A percentile compares a stretch with the other conserved stretches of the same genome.
These are phyloP conservation scores for Zopfochytrium polystomum DNA, from an alignment of 371 early-diverging fungal genomes.

Conservation along the genomic window DNA sequence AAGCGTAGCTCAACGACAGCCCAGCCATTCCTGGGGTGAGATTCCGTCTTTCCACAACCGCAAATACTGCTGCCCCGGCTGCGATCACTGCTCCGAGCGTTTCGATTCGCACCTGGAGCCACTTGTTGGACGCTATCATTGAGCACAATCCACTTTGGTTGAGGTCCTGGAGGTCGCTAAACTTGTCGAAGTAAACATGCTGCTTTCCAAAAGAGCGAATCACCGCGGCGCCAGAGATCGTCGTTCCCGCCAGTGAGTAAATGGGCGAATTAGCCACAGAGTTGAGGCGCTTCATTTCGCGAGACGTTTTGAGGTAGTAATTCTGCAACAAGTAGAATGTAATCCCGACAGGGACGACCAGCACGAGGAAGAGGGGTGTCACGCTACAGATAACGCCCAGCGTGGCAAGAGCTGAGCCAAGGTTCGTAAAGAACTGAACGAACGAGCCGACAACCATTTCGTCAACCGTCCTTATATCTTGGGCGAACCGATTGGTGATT, in stretches of 20 bases:
- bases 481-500: conserved; percentile 22
- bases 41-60: conserved; percentile 42
- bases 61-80: conserved; percentile 24
- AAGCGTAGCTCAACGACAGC: conserved; percentile 35
- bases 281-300: conserved; percentile 45
- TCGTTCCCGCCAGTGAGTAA: conserved; percentile 36
- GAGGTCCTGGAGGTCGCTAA: conserved; percentile 53
- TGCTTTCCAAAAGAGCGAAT: conserved; percentile 66
- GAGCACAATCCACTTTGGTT: conserved; percentile 59
- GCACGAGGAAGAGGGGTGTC: conserved; percentile 18
- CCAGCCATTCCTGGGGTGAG: conserved; percentile 30
- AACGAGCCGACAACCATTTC: conserved; percentile 50
- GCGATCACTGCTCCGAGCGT: conserved; percentile 30
- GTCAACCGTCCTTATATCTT: conserved; percentile 36
- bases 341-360: conserved; percentile 32
- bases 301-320: conserved; percentile 34
- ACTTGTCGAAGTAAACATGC: conserved; percentile 47
- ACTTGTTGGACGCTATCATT: conserved; percentile 29
- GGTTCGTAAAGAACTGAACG: conserved; percentile 41
- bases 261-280: conserved; percentile 53
- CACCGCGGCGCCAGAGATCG: conserved; percentile 62
- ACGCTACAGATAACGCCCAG: conserved; percentile 23
- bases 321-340: conserved; percentile 33
- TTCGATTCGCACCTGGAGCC: conserved; percentile 38
- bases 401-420: conserved; percentile 36